Conservation (phyloP, 768 basidiomycete species). For the Naematelia encephala region DNA sequence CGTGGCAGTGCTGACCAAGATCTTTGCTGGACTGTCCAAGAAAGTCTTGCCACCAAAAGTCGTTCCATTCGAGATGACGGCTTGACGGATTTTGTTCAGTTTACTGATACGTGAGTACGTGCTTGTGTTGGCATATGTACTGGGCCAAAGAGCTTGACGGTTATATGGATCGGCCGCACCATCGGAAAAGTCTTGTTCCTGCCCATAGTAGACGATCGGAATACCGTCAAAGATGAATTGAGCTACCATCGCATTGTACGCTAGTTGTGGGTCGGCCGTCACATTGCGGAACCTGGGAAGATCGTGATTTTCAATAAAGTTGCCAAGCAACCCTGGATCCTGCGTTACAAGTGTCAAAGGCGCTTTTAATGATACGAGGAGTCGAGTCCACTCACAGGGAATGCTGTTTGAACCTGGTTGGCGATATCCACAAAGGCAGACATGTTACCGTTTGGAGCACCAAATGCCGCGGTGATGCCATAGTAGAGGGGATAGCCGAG, state of each 20-base stretch:
- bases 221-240: constrained; percentile 48
- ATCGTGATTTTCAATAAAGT: constrained; percentile 50
- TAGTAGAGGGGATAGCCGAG: constrained; percentile 46
- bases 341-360: background rate
- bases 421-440: constrained; percentile 35
- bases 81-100: constrained; percentile 39
- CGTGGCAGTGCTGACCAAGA: constrained; percentile 25
- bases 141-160: constrained; percentile 45
- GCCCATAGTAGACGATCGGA: constrained; percentile 45
- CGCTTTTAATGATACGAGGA: background rate
- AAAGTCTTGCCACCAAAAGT: constrained; percentile 33
- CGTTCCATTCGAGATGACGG: constrained; percentile 38
- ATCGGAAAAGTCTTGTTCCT: constrained; percentile 43
- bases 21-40: constrained; percentile 25
- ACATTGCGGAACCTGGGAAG: constrained; percentile 43
- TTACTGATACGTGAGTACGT: constrained; percentile 41
- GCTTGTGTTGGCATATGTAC: constrained; percentile 39
- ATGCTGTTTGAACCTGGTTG: constrained; percentile 29
- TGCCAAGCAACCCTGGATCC: constrained; percentile 39
- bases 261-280: constrained; percentile 41
- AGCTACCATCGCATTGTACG: constrained; percentile 47
- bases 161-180: constrained; percentile 44
- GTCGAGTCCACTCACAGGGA: constrained; percentile 26
- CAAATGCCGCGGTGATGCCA: constrained; percentile 38
- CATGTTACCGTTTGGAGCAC: constrained; percentile 41